phyloP scores from a whole-genome alignment of 2,329 filamentous ascomycete genomes.

The Colletotrichum orchidophilum region DNA sequence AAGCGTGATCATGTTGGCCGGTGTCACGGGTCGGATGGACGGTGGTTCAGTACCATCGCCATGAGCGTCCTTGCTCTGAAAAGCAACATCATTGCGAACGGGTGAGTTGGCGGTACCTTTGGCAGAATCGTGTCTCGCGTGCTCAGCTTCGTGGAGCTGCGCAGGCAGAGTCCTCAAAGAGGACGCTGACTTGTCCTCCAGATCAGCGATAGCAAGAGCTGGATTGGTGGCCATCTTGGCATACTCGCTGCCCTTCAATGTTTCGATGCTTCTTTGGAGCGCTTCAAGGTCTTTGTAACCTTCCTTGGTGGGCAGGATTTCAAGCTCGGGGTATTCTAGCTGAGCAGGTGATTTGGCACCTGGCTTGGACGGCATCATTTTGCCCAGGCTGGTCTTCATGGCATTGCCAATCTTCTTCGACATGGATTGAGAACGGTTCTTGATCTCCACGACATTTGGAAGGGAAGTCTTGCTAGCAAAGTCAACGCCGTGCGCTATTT shows the following conservation, averaged over 20 bases:
- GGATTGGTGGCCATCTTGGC: slow-evolving; percentile 17
- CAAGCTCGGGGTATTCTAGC: slow-evolving; percentile 48
- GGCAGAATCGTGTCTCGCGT: neutral
- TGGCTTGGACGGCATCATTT: slow-evolving; percentile 36
- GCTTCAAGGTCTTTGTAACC: slow-evolving; percentile 44
- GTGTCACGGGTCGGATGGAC: slow-evolving; percentile 24
- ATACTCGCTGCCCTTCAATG: slow-evolving; percentile 37
- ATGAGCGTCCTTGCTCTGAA: neutral
- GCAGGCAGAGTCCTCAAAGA: neutral
- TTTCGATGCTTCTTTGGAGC: slow-evolving; percentile 43
- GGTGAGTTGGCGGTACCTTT: neutral
- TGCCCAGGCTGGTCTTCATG: slow-evolving; percentile 40
- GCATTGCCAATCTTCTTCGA: slow-evolving; percentile 43
- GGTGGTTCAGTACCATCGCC: neutral
- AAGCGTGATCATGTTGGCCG: neutral
- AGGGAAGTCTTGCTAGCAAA: slow-evolving; percentile 37
- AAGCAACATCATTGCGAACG: neutral
- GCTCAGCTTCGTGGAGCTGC: slow-evolving; percentile 8
- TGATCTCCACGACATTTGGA: slow-evolving; percentile 10
- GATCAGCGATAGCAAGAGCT: slow-evolving; percentile 16
- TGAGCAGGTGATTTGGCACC: slow-evolving; percentile 2
- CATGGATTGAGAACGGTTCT: slow-evolving; percentile 37
- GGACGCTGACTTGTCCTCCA: slow-evolving; percentile 6
- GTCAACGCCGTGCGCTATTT: slow-evolving; percentile 38
- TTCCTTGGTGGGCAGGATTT: slow-evolving; percentile 43